Evolutionary conservation across 2,329 filamentous ascomycete genomes (phyloP), one percentile per base, ranked within the genome.

Genomic region (Verticillium alfalfae): DNA sequence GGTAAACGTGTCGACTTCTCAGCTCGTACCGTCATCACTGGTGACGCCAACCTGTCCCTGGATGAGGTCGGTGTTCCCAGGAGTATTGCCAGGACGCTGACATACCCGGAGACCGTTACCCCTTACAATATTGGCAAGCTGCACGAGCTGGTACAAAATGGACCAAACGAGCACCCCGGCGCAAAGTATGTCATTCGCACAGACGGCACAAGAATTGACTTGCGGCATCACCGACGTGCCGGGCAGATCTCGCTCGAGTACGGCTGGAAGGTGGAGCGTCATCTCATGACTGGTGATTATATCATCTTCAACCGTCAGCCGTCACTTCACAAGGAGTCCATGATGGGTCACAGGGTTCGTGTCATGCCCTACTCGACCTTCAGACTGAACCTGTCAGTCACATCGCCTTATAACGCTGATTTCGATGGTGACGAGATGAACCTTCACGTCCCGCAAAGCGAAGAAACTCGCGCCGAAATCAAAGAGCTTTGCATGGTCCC

Each of bases 401-500:
- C 96, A 0, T 96, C 93, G 34, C 95, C 95, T 0, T 99, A 99
- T 83, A 99, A 99, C 79, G 95, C 95, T 70, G 95, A 99, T 91
- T 99, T 99, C 79, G 95, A 99, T 72, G 95, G 95, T 79, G 95
- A 99, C 75, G 95, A 99, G 78, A 99, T 99, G 95, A 99, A 99
- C 74, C 87, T 99, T 79, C 95, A 99, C 84, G 96, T 99, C 59
- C 96, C 95, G 4, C 95, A 99, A 72, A 95, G 91, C 41, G 93
- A 99, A 72, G 96, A 99, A 76, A 96, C 96, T 38, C 90, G 95
- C 64, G 93, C 96, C 56, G 95, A 99, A 76, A 87, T 99, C 68
- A 92, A 88, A 75, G 90, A 98, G 73, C 85, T 99, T 15, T 98
- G 94, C 75, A 90, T 98, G 84, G 95, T 99, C n/a, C 95, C 95